A percentile compares a stretch with the other conserved stretches of the same genome.
Evolutionary conservation across 306 rosid species (phyloP).

Genomic region (Calophaca sinica): DNA sequence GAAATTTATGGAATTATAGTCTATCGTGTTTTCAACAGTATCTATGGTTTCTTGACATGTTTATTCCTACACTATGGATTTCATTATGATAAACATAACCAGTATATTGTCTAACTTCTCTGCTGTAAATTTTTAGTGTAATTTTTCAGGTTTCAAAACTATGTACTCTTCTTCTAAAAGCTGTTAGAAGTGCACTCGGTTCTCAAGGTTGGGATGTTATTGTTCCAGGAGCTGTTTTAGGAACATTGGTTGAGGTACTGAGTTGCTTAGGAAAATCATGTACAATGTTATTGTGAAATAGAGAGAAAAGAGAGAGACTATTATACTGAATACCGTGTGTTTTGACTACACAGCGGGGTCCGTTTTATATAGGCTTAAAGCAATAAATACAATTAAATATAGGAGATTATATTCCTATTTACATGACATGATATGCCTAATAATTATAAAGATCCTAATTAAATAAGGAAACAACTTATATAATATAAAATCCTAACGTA

Average conservation of each 20-base stretch:
- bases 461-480: too few species aligned
- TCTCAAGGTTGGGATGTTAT: conserved; percentile 99
- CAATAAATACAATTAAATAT: too few species aligned
- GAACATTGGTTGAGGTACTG: conserved; percentile 88
- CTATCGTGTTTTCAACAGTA: conserved; percentile 19
- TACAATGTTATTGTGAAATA: too few species aligned
- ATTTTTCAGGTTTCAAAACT: conserved; percentile 98
- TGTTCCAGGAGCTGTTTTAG: conserved; percentile 84
- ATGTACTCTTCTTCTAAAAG: conserved; percentile 83
- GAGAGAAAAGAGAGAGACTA: too few species aligned
- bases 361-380: too few species aligned
- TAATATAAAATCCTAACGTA: too few species aligned
- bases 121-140: conserved; percentile 61
- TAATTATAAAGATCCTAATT: too few species aligned
- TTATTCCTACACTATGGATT: conserved; percentile 35
- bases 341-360: too few species aligned
- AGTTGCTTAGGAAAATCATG: conserved; percentile 34
- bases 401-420: too few species aligned
- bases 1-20: conserved; percentile 24
- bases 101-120: conserved; percentile 45
- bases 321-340: too few species aligned
- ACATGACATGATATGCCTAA: too few species aligned
- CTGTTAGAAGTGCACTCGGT: conserved; percentile 82
- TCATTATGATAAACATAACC: conserved; percentile 25
- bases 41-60: conserved; percentile 37